These are phyloP conservation scores for Tulasnella sp. DNA, from an alignment of 768 basidiomycete genomes.

Conservation along the genomic window DNA sequence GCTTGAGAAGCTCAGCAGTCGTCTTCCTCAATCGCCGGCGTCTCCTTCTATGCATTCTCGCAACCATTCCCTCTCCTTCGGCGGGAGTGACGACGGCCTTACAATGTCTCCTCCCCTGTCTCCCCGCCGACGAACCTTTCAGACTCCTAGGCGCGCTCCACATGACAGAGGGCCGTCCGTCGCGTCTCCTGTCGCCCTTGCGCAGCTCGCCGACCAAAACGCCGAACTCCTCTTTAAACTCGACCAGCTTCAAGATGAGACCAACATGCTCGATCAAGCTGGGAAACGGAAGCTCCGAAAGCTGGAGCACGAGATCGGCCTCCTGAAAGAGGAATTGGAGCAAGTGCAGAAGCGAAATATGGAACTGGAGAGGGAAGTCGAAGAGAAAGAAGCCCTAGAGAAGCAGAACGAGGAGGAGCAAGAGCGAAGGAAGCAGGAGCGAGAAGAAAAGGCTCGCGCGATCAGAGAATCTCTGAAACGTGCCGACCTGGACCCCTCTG, in stretches of 20 bases:
- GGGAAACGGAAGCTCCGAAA: constrained; percentile 58
- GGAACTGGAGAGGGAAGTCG: constrained; percentile 58
- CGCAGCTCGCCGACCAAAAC: constrained; percentile 69
- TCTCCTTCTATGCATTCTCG: constrained; percentile 32
- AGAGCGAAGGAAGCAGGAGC: constrained; percentile 12
- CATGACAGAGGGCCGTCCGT: constrained; percentile 18
- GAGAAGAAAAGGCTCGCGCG: constrained; percentile 8
- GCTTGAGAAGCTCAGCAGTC: constrained; percentile 50
- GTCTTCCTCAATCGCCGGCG: constrained; percentile 21
- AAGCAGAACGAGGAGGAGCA: constrained; percentile 10
- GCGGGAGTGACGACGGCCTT: not conserved
- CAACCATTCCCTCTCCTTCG: constrained; percentile 29
- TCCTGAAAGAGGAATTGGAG: constrained; percentile 64
- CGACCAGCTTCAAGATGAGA: constrained; percentile 63
- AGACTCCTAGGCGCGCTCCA: constrained; percentile 1
- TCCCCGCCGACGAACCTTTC: not conserved
- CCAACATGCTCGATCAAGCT: constrained; percentile 48
- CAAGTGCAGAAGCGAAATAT: constrained; percentile 57
- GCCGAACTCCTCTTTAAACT: constrained; percentile 66
- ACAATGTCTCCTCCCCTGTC: constrained; percentile 3
- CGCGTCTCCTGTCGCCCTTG: constrained; percentile 45
- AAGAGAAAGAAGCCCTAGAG: constrained; percentile 33
- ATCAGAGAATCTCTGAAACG: constrained; percentile 1
- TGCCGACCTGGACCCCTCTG: not conserved
- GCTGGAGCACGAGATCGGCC: constrained; percentile 71